Conservation (phyloP, 345 rosid species). For the Mallotus nudiflorus region DNA sequence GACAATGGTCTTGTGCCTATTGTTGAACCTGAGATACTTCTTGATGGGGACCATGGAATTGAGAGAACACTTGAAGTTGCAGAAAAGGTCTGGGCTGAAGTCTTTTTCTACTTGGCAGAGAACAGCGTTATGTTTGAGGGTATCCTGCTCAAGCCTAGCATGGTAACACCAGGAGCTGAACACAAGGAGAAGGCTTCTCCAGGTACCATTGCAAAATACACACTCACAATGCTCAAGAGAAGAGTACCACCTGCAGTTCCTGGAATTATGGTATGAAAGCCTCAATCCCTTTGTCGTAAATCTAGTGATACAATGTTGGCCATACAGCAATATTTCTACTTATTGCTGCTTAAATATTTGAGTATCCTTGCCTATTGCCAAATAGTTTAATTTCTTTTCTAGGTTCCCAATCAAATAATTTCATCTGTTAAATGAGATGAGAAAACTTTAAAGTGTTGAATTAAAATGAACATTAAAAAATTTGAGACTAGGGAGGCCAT, state of each 20-base stretch:
- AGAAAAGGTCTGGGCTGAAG: constrained; percentile 97
- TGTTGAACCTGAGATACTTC: constrained; percentile 98
- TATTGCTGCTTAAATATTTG: not conserved
- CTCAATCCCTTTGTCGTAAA: constrained; percentile 11
- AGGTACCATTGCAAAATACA: constrained; percentile 79
- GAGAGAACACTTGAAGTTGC: constrained; percentile 97
- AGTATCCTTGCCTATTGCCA: not conserved
- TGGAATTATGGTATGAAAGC: constrained; percentile 75
- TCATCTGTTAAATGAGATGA: too few relatives aligned
- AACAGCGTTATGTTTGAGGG: constrained; percentile 90
- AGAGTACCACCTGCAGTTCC: constrained; percentile 98
- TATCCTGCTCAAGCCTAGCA: constrained; percentile 94
- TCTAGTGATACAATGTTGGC: not conserved
- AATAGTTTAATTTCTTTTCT: not conserved
- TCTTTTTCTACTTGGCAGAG: constrained; percentile 89
- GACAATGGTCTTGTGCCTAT: constrained; percentile 97
- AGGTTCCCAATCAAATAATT: not conserved
- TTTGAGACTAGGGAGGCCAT: not conserved
- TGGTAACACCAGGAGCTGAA: constrained; percentile 98
- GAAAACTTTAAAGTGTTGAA: too few relatives aligned
- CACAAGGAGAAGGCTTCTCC: constrained; percentile 91
- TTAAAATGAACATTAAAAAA: not conserved
- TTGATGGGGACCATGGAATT: constrained; percentile 92
- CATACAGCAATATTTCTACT: not conserved
- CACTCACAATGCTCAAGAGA: constrained; percentile 90